Percentiles rank a stretch among this genome's conserved stretches.
phyloP scores from a whole-genome alignment of 805 yeast species.

The Schwanniomyces polymorphus region DNA sequence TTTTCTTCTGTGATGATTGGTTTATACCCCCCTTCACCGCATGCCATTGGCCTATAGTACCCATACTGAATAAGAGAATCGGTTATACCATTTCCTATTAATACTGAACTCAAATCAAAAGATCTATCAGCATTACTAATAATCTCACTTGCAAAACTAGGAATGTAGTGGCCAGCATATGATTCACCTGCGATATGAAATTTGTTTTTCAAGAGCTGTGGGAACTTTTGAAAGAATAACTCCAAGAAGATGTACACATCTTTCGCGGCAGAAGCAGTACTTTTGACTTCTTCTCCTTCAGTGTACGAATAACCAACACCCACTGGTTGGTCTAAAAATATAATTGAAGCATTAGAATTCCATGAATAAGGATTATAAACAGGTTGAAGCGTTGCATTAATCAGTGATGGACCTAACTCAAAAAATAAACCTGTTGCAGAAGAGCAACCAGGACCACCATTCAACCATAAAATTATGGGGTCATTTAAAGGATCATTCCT shows the following conservation, averaged over 20 bases:
- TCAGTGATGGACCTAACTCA: constrained; percentile 86
- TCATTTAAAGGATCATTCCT: constrained; percentile 84
- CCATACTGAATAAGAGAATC: constrained; percentile 41
- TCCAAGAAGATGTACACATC: constrained; percentile 86
- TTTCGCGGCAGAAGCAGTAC: constrained; percentile 79
- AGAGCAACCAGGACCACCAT: constrained; percentile 97
- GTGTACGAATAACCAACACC: constrained; percentile 91
- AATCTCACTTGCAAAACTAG: constrained; percentile 82
- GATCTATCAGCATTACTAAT: constrained; percentile 58
- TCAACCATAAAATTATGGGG: constrained; percentile 88
- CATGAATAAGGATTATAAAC: constrained; percentile 80
- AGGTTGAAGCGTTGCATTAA: constrained; percentile 68
- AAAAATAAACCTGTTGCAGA: constrained; percentile 87
- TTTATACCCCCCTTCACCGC: constrained; percentile 45
- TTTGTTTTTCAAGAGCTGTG: constrained; percentile 55
- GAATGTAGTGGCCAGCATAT: constrained; percentile 93
- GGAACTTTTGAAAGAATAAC: constrained; percentile 81
- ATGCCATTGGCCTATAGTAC: constrained; percentile 45
- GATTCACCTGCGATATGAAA: constrained; percentile 94
- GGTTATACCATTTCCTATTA: constrained; percentile 47
- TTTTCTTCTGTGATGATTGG: constrained; percentile 32
- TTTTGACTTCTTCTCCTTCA: constrained; percentile 53
- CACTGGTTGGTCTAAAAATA: constrained; percentile 92
- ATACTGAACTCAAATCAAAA: constrained; percentile 36
- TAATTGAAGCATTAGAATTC: constrained; percentile 88